A percentile compares a stretch with the other conserved stretches of the same genome.
phyloP scores from a whole-genome alignment of 106 monocot genomes.

The Dendrobium catenatum region DNA sequence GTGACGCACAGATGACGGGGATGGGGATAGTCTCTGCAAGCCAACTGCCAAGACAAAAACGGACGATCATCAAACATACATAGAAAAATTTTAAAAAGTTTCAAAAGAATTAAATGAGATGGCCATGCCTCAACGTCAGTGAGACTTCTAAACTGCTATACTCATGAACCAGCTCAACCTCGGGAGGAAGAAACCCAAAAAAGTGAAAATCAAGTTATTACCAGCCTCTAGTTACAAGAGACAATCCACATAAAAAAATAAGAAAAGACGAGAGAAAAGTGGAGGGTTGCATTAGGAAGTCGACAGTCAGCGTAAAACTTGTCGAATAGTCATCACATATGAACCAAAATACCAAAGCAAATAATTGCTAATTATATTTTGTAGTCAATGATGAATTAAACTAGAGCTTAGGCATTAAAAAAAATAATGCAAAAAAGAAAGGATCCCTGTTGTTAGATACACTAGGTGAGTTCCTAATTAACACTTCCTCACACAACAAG shows the following conservation, averaged over 20 bases:
- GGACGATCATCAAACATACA: not conserved
- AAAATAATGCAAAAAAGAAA: no score
- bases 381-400: no score
- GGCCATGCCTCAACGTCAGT: not conserved
- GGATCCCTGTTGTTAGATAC: no score
- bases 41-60: slow-evolving; percentile 36
- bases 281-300: no score
- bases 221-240: not conserved
- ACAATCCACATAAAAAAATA: not conserved
- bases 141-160: not conserved
- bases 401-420: no score
- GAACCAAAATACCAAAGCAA: no score
- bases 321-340: no score
- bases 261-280: not conserved
- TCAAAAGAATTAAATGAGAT: not conserved
- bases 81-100: not conserved
- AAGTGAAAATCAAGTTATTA: not conserved
- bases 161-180: not conserved
- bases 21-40: slow-evolving; percentile 84
- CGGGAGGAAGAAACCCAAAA: not conserved
- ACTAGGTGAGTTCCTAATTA: no score
- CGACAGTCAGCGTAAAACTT: no score
- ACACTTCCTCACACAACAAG: no score
- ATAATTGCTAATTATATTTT: no score
- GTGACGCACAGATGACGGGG: slow-evolving; percentile 60